A percentile compares a stretch with the other conserved stretches of the same genome.
Conservation (phyloP, 2,329 filamentous ascomycete genomes). For the Huntiella omanensis region DNA sequence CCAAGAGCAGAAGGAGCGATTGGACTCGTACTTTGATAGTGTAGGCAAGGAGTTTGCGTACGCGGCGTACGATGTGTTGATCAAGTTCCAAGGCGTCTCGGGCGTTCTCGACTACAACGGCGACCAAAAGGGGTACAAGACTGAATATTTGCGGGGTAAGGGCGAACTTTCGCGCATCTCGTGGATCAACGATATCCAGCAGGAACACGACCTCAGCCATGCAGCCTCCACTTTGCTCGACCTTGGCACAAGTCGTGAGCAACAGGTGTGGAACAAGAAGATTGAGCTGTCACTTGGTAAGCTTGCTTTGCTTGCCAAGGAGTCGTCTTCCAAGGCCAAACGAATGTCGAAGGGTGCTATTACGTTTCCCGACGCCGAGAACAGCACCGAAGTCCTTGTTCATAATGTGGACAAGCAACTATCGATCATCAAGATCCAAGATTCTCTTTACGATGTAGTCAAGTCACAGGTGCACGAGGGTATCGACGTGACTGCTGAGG, state of each 20-base stretch:
- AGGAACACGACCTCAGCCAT: conserved; percentile 53
- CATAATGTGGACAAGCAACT: conserved; percentile 43
- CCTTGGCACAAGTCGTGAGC: conserved; percentile 52
- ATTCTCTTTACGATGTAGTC: conserved; percentile 54
- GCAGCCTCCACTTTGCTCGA: conserved; percentile 54
- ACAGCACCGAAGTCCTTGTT: conserved; percentile 23
- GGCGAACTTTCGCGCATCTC: conserved; percentile 57
- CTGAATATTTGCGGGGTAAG: conserved; percentile 56
- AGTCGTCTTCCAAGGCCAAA: conserved; percentile 17
- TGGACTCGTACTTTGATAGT: conserved; percentile 36
- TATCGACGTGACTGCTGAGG: conserved; percentile 60
- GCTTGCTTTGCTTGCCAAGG: conserved; percentile 52
- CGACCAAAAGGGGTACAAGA: conserved; percentile 53
- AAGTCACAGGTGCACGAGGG: conserved; percentile 47
- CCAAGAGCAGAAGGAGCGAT: conserved; percentile 25
- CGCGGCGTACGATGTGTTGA: conserved; percentile 63
- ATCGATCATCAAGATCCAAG: conserved; percentile 59
- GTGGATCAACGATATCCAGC: conserved; percentile 86
- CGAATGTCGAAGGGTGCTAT: conserved; percentile 14
- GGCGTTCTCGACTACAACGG: conserved; percentile 52
- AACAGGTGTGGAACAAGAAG: conserved; percentile 80
- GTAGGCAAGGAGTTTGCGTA: conserved; percentile 51
- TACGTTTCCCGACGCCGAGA: conserved; percentile 14
- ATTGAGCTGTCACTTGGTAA: conserved; percentile 83
- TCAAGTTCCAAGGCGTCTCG: conserved; percentile 46